Evolutionary conservation across 805 yeast species (phyloP), one percentile per base, ranked within the genome.

Genomic region (Peterozyma toletana): DNA sequence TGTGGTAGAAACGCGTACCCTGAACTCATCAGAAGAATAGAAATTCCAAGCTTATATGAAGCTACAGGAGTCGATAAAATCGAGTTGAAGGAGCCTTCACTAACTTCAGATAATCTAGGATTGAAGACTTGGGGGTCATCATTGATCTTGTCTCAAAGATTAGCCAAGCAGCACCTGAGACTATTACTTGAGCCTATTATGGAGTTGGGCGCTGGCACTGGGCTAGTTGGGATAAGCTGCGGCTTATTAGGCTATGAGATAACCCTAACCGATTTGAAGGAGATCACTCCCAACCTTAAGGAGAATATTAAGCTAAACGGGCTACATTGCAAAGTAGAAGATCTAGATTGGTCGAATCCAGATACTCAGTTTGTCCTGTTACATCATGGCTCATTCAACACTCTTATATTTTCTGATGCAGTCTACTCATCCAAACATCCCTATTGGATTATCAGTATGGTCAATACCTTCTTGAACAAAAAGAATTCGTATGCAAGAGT

Each of bases 111-210:
- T 60, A 85, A 83, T 48, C 64, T 93, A 17, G 99, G 99, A 0
- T 70, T 88, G 58, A 88, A 91, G 49, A 91, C 99, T 0, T 91
- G 99, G 99, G 99, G 98, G 0, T 85, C 97, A 0, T 79, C 97
- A 0, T 63, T 85, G 21, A 71, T 87, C 5, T 63, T 93, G 18
- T 73, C 93, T 3, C 65, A 72, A 31, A 61, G 84, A 21, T 57
- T 87, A 3, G 58, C 71, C 5, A 51, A 58, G 27, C 54, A 56
- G 9, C 36, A 49, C n/a, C 40, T 48, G 1, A 41, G 44, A 1
- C 35, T 59, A n/a, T 38, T 65, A 3, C 5, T 31, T 9, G 62
- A 56, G 35, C 72, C 58, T 3, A 53, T 81, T 0, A 58, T 86
- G 29, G 99, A 91, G 54, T 64, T 93, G n/a, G 99, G 99, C 0